phyloP scores from a whole-genome alignment of 2,329 filamentous ascomycete genomes.

The Neofusicoccum ribis region DNA sequence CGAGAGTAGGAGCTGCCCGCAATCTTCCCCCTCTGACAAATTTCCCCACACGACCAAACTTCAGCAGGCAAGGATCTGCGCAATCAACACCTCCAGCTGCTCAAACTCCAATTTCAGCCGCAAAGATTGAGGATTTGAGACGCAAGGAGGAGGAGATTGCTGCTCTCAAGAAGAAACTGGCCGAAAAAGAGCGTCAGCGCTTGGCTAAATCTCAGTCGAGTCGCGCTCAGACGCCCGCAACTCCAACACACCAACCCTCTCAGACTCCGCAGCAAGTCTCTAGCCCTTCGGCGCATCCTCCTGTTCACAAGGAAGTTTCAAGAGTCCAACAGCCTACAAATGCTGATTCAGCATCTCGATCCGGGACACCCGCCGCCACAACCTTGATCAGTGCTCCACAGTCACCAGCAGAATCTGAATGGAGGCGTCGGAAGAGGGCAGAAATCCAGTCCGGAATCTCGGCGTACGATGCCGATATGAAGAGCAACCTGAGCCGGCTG shows the following conservation, averaged over 20 bases:
- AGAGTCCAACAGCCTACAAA: background rate
- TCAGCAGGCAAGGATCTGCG: slow-evolving; percentile 29
- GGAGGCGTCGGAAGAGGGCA: slow-evolving; percentile 45
- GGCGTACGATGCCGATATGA: slow-evolving; percentile 48
- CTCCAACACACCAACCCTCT: background rate
- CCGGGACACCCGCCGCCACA: background rate
- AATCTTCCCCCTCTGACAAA: slow-evolving; percentile 23
- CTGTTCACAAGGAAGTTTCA: background rate
- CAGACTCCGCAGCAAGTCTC: background rate
- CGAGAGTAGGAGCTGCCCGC: background rate
- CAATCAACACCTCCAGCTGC: slow-evolving; percentile 35
- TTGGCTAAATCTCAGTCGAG: slow-evolving; percentile 19
- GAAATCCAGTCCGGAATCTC: slow-evolving; percentile 52
- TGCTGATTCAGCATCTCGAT: background rate
- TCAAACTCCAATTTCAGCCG: slow-evolving; percentile 38
- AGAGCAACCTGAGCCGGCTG: slow-evolving; percentile 38
- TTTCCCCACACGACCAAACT: slow-evolving; percentile 30
- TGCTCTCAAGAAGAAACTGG: slow-evolving; percentile 50
- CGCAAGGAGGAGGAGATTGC: slow-evolving; percentile 52
- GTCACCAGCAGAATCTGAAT: slow-evolving; percentile 24
- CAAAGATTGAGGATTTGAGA: slow-evolving; percentile 45
- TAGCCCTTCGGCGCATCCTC: background rate
- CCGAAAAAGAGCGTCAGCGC: slow-evolving; percentile 37
- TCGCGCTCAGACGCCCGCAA: slow-evolving; percentile 19
- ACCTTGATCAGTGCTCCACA: background rate